phyloP scores from a whole-genome alignment of 768 basidiomycete genomes.

The Pluteus cervinus region DNA sequence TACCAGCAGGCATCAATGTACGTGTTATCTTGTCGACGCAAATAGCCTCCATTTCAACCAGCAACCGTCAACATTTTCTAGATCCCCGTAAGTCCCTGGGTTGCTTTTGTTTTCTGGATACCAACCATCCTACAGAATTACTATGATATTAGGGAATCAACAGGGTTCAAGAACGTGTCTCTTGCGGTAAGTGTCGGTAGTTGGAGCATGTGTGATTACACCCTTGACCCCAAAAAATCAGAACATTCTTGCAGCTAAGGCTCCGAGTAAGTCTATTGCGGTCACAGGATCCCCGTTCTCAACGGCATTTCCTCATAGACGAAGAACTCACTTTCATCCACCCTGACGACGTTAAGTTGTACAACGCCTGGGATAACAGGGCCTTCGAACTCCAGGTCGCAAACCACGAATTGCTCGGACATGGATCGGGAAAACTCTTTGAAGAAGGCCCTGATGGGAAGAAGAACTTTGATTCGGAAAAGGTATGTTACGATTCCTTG shows the following conservation, averaged over 20 bases:
- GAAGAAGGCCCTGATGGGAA: conserved; percentile 70
- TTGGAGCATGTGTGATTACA: background rate
- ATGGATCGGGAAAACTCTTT: conserved; percentile 81
- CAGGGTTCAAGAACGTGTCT: conserved; percentile 88
- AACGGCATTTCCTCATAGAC: conserved; percentile 30
- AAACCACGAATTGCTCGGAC: conserved; percentile 84
- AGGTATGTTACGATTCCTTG: conserved; percentile 25
- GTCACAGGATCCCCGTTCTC: background rate
- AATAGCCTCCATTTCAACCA: conserved; percentile 3
- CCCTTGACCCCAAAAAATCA: conserved; percentile 16
- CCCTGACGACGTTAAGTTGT: conserved; percentile 67
- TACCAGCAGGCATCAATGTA: conserved; percentile 83
- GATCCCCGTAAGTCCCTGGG: conserved; percentile 50
- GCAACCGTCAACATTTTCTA: conserved; percentile 15
- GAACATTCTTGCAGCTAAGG: conserved; percentile 87
- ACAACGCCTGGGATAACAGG: conserved; percentile 70
- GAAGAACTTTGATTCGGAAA: conserved; percentile 76
- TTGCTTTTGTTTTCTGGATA: conserved; percentile 1
- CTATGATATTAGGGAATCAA: conserved; percentile 74
- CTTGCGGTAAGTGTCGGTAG: conserved; percentile 48
- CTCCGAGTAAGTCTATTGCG: conserved; percentile 49
- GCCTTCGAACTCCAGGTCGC: conserved; percentile 88
- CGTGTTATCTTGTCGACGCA: conserved; percentile 13
- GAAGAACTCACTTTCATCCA: conserved; percentile 81
- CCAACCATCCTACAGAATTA: conserved; percentile 47